These are phyloP conservation scores for Gossypioides kirkii DNA, from an alignment of 345 rosid species.

Conservation along the genomic window DNA sequence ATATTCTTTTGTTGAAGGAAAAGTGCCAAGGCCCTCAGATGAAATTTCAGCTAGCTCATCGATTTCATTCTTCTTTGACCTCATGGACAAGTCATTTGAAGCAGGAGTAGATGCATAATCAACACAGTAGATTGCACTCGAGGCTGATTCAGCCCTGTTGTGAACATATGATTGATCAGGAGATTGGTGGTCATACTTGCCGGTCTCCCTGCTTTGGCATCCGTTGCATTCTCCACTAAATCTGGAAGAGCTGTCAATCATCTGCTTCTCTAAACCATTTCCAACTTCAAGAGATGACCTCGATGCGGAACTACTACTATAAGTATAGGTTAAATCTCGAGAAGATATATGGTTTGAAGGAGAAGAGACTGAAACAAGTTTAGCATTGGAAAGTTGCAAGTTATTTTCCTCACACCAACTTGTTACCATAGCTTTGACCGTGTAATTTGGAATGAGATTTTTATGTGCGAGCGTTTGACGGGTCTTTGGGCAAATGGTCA, in stretches of 20 bases:
- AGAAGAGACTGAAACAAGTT: slow-evolving; percentile 30
- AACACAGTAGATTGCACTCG: slow-evolving; percentile 62
- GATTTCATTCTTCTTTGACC: slow-evolving; percentile 24
- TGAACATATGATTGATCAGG: slow-evolving; percentile 57
- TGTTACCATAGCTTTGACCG: slow-evolving; percentile 83
- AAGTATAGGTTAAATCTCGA: slow-evolving; percentile 38
- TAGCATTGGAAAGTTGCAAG: slow-evolving; percentile 31
- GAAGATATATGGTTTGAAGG: slow-evolving; percentile 44
- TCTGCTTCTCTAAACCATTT: slow-evolving; percentile 56
- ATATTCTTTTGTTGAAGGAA: slow-evolving; percentile 34
- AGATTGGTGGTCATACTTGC: slow-evolving; percentile 41
- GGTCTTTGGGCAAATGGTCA: slow-evolving; percentile 81
- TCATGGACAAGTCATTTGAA: slow-evolving; percentile 31
- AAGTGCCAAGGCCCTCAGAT: slow-evolving; percentile 22
- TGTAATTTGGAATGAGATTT: slow-evolving; percentile 85
- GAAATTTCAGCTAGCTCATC: slow-evolving; percentile 27
- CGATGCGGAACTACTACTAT: slow-evolving; percentile 57
- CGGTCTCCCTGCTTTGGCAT: slow-evolving; percentile 36
- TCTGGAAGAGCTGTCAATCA: slow-evolving; percentile 41
- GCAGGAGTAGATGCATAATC: slow-evolving; percentile 46
- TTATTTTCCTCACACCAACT: slow-evolving; percentile 77
- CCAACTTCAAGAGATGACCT: slow-evolving; percentile 57
- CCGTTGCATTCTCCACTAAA: slow-evolving; percentile 39
- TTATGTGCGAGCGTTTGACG: slow-evolving; percentile 57
- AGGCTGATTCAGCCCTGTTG: slow-evolving; percentile 77